Evolutionary conservation across 768 basidiomycete genomes (phyloP), one percentile per base, ranked within the genome.

Genomic region (Neoboletus magnificus): DNA sequence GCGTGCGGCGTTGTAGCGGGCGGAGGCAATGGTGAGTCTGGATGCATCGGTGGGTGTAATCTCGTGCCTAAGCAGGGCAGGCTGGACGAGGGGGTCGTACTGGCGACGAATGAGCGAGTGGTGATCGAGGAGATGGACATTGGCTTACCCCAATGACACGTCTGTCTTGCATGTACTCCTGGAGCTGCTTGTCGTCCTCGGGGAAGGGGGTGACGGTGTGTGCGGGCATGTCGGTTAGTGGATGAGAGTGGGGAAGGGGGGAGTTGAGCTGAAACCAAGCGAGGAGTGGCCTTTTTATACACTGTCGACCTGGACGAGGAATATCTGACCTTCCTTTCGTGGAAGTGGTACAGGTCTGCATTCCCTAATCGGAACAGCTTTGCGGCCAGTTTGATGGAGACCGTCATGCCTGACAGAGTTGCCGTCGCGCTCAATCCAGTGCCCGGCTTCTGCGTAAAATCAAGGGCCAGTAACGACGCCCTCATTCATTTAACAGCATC

Each of bases 71-170:
- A 99, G 85, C 48, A 98, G 78, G 2, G 91, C 90, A 7, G 95
- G 96, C 64, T 95, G 92, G 56, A 97, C 86, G 41, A 98, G 83
- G n/a, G 96, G 95, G 63, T 98, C 95, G 70, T 98, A 96, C 91
- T 94, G 15, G 12, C 10, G 53, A 25, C 25, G 25, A 3, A 48
- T 27, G 10, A 4, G 62, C 66, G 50, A 66, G 69, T 48, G 35
- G 42, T 25, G 48, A 41, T 22, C 54, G 22, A n/a, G 18, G 1
- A 22, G 43, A 39, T 18, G 50, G 22, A 30, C 1, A 18, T 5
- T 44, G 43, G 44, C 85, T 58, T 79, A 90, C 88, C 49, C 88
- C 88, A 48, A 87, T 78, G 73, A 92, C 89, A 49, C 90, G 83
- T 48, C 85, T 79, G 74, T 93, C 90, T 68, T 87, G 83, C 73